These are phyloP conservation scores for Scedosporium aurantiacum DNA, from an alignment of 2,329 filamentous ascomycete species.

Conservation along the genomic window DNA sequence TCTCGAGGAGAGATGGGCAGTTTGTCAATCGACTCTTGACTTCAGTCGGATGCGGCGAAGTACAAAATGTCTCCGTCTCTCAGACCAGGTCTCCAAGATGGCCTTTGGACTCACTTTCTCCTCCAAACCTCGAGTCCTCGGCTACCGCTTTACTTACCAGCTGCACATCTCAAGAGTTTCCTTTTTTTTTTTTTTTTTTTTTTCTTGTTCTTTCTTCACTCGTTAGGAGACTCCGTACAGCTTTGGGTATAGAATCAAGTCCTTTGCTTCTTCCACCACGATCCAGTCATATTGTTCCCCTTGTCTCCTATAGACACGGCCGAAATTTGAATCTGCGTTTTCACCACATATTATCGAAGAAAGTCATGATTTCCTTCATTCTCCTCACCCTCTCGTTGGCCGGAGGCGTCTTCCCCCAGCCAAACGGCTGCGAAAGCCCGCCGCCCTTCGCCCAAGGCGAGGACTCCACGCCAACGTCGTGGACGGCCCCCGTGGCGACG, in stretches of 20 bases:
- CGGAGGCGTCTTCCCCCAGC: constrained; percentile 7
- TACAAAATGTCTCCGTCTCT: background rate
- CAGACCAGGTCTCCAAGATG: background rate
- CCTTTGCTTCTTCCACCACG: background rate
- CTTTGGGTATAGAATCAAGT: too few relatives aligned
- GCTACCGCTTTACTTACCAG: background rate
- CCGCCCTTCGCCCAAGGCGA: too few relatives aligned
- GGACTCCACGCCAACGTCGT: too few relatives aligned
- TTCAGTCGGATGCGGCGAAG: background rate
- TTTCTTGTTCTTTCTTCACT: background rate
- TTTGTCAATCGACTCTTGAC: background rate
- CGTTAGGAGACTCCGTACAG: background rate
- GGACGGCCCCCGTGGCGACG: too few relatives aligned
- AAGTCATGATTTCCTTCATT: background rate
- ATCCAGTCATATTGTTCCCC: background rate
- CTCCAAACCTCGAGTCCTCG: background rate
- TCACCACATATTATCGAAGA: background rate
- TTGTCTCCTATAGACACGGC: background rate
- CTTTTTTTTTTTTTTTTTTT: background rate
- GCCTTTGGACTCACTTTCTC: background rate
- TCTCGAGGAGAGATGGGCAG: background rate
- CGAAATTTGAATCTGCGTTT: background rate
- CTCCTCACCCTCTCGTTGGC: background rate
- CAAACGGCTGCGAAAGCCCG: background rate
- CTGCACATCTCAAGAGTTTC: background rate